These are phyloP conservation scores for Myrmaecium sp. DNA, from an alignment of 2,329 filamentous ascomycete species.

Conservation along the genomic window DNA sequence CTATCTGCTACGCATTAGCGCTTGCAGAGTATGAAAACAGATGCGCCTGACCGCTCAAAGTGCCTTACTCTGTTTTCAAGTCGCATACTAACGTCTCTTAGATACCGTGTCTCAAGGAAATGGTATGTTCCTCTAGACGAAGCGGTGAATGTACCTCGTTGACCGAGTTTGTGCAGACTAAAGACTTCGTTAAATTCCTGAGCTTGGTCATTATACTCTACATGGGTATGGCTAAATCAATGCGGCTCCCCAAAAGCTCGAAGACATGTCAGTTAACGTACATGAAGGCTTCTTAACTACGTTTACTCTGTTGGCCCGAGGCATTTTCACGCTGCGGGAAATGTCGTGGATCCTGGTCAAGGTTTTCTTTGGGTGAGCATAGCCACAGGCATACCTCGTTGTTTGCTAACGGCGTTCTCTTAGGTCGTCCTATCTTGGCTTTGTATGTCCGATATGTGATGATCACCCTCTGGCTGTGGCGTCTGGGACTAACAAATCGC, in stretches of 20 bases:
- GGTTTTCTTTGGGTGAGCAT: constrained; percentile 56
- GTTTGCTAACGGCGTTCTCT: background rate
- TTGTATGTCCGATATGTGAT: constrained; percentile 34
- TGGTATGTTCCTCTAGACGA: constrained; percentile 35
- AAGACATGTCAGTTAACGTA: too few species aligned
- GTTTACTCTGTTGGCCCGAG: constrained; percentile 61
- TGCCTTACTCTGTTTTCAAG: background rate
- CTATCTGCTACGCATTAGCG: constrained; percentile 3
- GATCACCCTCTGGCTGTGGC: too few species aligned
- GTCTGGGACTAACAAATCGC: too few species aligned
- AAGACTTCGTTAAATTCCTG: constrained; percentile 73
- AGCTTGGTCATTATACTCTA: constrained; percentile 70
- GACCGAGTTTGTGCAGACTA: constrained; percentile 33
- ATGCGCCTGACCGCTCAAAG: too few species aligned
- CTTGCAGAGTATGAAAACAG: too few species aligned
- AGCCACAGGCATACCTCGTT: too few species aligned
- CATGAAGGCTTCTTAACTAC: constrained; percentile 83
- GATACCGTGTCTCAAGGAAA: constrained; percentile 83
- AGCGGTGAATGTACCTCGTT: constrained; percentile 1
- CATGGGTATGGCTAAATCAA: constrained; percentile 32
- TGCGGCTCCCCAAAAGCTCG: too few species aligned
- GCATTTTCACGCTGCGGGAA: constrained; percentile 43
- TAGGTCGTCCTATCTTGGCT: constrained; percentile 52
- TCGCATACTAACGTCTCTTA: constrained; percentile 15
- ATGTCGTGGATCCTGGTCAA: constrained; percentile 67